These are phyloP conservation scores for Mycena olivaceomarginata DNA, from an alignment of 768 basidiomycete species.

Conservation along the genomic window DNA sequence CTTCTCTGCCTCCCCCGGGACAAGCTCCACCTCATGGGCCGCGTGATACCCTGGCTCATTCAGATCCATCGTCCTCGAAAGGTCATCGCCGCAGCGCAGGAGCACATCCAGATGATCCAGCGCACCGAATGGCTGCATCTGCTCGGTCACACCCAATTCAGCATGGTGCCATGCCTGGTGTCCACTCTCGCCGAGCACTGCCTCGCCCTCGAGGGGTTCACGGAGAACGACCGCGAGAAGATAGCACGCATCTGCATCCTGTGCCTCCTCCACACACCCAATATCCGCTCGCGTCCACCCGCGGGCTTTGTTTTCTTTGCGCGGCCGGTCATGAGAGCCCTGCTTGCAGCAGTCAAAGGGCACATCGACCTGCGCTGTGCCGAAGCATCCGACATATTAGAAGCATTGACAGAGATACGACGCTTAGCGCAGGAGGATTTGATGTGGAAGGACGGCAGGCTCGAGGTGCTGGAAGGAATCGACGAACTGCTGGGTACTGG, in stretches of 20 bases:
- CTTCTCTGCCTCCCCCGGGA: constrained; percentile 21
- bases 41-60: constrained; percentile 14
- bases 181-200: constrained; percentile 2
- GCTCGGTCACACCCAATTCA: constrained; percentile 11
- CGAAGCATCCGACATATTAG: not conserved
- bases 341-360: constrained; percentile 6
- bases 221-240: not conserved
- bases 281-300: constrained; percentile 20
- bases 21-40: not conserved
- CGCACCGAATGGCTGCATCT: constrained; percentile 31
- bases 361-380: not conserved
- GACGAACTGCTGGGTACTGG: not conserved
- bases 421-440: constrained; percentile 17
- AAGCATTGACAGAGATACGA: constrained; percentile 2
- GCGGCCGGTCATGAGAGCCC: constrained; percentile 1
- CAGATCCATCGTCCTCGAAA: not conserved
- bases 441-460: constrained; percentile 26
- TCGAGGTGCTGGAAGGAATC: constrained; percentile 7
- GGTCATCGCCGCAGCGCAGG: not conserved
- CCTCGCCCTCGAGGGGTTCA: constrained; percentile 2
- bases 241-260: constrained; percentile 8
- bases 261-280: constrained; percentile 31
- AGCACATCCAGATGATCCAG: constrained; percentile 26
- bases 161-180: constrained; percentile 28
- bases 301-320: constrained; percentile 25